Base-by-base conservation (phyloP, 352 stramenopile species). In the Phytopythium delawarense region DNA sequence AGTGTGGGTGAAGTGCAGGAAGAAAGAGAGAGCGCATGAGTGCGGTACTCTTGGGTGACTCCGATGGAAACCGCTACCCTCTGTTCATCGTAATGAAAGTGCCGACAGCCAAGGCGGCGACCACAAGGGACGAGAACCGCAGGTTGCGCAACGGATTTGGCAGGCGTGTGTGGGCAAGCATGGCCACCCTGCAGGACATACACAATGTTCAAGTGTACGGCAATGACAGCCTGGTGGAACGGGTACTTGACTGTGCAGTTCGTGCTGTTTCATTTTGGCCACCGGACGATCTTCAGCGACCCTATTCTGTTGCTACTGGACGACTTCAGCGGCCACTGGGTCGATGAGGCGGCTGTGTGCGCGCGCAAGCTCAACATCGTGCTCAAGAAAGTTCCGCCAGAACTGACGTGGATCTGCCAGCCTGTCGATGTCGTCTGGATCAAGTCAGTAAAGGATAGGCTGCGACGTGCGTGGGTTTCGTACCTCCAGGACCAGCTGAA, bases 391-490 rank as follows among this genome's bases (percentile, higher is more conserved):
- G 58, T 71, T 1, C 64, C 62, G 0, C 52, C 62, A 8, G 48
- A 61, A 2, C 16, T 69, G 23, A 78, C 67, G 4, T 70, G 67
- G 69, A 35, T 66, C 4, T 67, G 57, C 12, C 71, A 73, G n/a
- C 65, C 71, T 6, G 65, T 51, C 8, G 62, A 76, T 25, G 44
- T 58, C 0, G 67, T 62, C 2, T 70, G 67, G 65, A 75, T 74
- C 18, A 73, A 73, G 30, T 46, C 53, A 1, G 12, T 71, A 8
- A 79, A 72, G 23, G 67, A 70, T 16, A 15, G 40, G 0, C n/a
- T 75, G 8, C 58, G 52, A 4, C 7, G 28, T 7, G 20, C 40
- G 7, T 75, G 64, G 51, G 34, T 73, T 7, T 25, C 49, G 12
- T 23, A 56, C 23, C 50, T 74, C 20, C 53, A 48, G 34, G 20